Percentiles rank a stretch among this genome's conserved stretches.
phyloP scores from a whole-genome alignment of 164 flowering plant genomes.

The Aristolochia fimbriata region DNA sequence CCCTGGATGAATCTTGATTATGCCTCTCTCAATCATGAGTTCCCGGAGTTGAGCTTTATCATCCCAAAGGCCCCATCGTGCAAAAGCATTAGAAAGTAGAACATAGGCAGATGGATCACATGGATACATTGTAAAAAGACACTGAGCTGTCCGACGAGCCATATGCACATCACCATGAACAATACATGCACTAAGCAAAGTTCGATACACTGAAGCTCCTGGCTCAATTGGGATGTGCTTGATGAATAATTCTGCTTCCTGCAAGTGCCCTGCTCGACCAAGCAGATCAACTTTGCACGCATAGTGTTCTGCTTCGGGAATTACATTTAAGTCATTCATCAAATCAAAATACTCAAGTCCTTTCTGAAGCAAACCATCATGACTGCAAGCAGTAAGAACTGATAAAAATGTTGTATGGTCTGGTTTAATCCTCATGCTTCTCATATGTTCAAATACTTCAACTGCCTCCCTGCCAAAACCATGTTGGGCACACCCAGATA shows the following conservation, averaged over 20 bases:
- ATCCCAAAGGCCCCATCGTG: constrained; percentile 33
- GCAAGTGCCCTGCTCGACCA: constrained; percentile 36
- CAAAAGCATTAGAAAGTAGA: constrained; percentile 30
- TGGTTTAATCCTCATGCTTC: constrained; percentile 20
- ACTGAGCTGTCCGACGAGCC: constrained; percentile 27
- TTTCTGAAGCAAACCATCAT: constrained; percentile 38
- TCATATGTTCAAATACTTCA: constrained; percentile 45
- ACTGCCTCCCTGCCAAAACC: constrained; percentile 40
- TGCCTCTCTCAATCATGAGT: constrained; percentile 37
- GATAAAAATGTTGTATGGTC: constrained; percentile 34
- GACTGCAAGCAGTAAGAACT: constrained; percentile 47
- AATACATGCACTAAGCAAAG: constrained; percentile 40
- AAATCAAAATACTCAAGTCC: constrained; percentile 34
- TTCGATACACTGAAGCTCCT: constrained; percentile 28
- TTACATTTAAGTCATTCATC: constrained; percentile 22
- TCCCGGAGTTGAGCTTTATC: constrained; percentile 28
- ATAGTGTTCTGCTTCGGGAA: constrained; percentile 34
- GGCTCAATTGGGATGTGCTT: constrained; percentile 31
- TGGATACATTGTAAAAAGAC: constrained; percentile 28
- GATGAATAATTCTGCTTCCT: constrained; percentile 42
- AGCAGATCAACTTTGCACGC: constrained; percentile 39
- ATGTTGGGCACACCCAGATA: constrained; percentile 39
- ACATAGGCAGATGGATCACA: constrained; percentile 39
- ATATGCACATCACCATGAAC: constrained; percentile 39
- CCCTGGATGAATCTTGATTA: constrained; percentile 27